Conservation (phyloP, 768 basidiomycete genomes). For the Tremella fuciformis region DNA sequence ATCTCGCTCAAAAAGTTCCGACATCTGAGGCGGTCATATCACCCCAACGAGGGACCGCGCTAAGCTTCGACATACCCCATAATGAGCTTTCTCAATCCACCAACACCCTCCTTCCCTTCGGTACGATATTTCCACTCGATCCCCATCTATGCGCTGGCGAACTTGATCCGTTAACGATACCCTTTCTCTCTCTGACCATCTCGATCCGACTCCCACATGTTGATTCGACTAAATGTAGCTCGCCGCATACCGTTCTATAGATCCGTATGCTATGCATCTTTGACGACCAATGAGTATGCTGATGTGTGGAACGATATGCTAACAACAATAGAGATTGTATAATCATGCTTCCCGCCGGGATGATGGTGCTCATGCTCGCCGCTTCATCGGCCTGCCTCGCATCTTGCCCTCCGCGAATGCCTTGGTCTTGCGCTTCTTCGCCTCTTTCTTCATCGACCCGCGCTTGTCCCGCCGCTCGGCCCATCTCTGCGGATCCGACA, state of each 20-base stretch:
- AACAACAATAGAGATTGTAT: too few species aligned
- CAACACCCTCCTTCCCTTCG: background rate
- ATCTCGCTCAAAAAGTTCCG: conserved; percentile 51
- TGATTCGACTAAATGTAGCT: too few species aligned
- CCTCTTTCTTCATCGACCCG: conserved; percentile 76
- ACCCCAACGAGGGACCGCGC: conserved; percentile 39
- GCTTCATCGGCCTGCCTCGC: conserved; percentile 36
- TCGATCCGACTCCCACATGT: too few species aligned
- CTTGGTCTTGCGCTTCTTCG: conserved; percentile 68
- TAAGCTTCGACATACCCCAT: background rate
- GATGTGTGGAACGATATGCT: too few species aligned
- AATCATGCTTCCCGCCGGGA: too few species aligned
- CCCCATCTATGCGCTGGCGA: too few species aligned
- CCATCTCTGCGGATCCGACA: conserved; percentile 70
- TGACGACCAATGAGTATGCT: too few species aligned
- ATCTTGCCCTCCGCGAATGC: conserved; percentile 45
- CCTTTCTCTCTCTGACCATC: too few species aligned
- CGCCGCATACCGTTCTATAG: too few species aligned
- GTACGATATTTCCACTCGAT: too few species aligned
- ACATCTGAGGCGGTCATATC: conserved; percentile 45
- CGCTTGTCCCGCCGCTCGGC: conserved; percentile 71
- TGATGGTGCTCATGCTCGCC: conserved; percentile 15
- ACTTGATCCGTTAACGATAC: too few species aligned
- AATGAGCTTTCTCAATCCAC: background rate
- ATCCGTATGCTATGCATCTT: too few species aligned